These are phyloP conservation scores for Metschnikowia chrysomelidarum DNA, from an alignment of 805 yeast species.

Conservation along the genomic window DNA sequence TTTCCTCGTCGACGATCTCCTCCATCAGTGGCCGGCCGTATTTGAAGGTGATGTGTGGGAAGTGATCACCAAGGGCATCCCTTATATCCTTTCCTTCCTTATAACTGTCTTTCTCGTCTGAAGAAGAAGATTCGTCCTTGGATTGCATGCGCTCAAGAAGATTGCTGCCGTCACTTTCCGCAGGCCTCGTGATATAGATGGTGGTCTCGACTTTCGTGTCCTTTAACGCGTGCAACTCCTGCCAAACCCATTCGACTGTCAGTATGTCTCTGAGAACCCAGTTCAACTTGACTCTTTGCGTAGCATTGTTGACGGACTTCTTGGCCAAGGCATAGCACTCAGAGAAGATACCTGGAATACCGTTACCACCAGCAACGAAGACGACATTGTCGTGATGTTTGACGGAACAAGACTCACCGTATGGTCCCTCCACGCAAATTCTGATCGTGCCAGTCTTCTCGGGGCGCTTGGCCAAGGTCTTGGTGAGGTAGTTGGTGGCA, in stretches of 20 bases:
- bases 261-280: conserved; percentile 15
- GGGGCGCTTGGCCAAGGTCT: conserved; percentile 26
- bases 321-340: conserved; percentile 33
- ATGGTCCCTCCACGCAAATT: conserved; percentile 62
- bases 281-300: conserved; percentile 8
- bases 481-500: conserved; percentile 30
- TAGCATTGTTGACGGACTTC: conserved; percentile 13
- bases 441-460: conserved; percentile 27
- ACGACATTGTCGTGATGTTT: conserved; percentile 51
- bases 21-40: conserved; percentile 45
- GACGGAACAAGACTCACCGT: conserved; percentile 54
- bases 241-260: conserved; percentile 10
- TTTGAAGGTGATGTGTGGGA: conserved; percentile 16
- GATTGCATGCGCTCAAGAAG: conserved; percentile 4
- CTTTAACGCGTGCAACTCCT: conserved; percentile 10
- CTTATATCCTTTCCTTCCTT: conserved; percentile 2
- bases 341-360: conserved; percentile 57
- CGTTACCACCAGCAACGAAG: conserved; percentile 71
- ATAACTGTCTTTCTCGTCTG: conserved; percentile 3
- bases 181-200: conserved; percentile 11
- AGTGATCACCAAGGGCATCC: conserved; percentile 16
- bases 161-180: conserved; percentile 1
- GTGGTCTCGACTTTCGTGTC: conserved; percentile 9
- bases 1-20: conserved; percentile 33
- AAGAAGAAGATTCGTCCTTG: conserved; percentile 13